Evolutionary conservation across 257 asterid genomes (phyloP).

Genomic region (Solanum appendiculatum): DNA sequence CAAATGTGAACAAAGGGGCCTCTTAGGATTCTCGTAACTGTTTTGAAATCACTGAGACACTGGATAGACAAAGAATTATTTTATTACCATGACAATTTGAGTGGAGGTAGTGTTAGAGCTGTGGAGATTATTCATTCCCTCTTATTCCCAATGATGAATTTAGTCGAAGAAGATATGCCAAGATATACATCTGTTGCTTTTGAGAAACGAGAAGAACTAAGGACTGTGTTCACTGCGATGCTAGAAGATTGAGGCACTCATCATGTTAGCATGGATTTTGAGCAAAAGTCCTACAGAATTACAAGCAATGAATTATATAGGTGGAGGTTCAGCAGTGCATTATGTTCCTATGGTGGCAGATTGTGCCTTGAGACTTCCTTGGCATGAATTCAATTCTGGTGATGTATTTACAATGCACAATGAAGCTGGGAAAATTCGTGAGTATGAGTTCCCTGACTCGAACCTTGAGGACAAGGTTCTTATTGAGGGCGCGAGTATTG

Average conservation of each 20-base stretch:
- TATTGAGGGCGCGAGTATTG: background rate
- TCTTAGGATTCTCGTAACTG: background rate
- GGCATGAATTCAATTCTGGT: background rate
- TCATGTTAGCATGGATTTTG: background rate
- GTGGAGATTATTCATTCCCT: background rate
- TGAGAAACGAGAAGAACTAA: background rate
- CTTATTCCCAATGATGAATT: background rate
- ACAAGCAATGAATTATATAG: background rate
- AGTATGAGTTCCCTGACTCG: background rate
- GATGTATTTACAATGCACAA: background rate
- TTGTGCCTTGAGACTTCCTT: background rate
- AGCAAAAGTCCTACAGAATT: background rate
- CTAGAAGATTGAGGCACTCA: background rate
- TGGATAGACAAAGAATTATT: background rate
- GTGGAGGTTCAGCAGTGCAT: background rate
- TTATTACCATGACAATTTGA: background rate
- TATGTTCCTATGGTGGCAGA: background rate
- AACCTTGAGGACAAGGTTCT: background rate
- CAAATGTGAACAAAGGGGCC: background rate
- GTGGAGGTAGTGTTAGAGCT: background rate
- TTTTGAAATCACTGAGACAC: background rate
- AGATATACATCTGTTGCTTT: background rate
- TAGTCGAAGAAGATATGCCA: background rate
- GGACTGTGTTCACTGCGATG: background rate
- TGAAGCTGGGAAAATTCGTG: background rate